Conservation (phyloP, 2,329 filamentous ascomycete genomes). For the Alternaria triticimaculans region DNA sequence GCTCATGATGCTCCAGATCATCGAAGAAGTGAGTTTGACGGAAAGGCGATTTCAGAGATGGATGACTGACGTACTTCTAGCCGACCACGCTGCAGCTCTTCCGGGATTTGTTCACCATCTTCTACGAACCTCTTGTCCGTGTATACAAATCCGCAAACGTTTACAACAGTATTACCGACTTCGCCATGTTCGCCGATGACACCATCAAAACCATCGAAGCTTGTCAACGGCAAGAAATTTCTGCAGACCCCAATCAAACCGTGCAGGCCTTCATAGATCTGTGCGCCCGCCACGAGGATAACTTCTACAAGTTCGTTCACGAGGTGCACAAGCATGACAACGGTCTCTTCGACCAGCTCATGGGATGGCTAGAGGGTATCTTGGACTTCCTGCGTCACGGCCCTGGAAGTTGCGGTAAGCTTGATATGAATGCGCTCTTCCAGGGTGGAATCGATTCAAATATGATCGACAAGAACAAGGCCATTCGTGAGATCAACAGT, state of each 20-base stretch:
- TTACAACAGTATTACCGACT: conserved; percentile 96
- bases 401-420: conserved; percentile 75
- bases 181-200: conserved; percentile 90
- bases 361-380: conserved; percentile 97
- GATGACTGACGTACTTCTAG: conserved; percentile 38
- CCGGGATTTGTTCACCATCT: conserved; percentile 95
- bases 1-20: conserved; percentile 93
- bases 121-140: conserved; percentile 95
- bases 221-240: conserved; percentile 77
- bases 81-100: conserved; percentile 96
- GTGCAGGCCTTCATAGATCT: conserved; percentile 98
- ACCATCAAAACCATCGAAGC: conserved; percentile 80
- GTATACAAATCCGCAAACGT: conserved; percentile 99
- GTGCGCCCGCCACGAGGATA: conserved; percentile 91
- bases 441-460: conserved; percentile 75
- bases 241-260: conserved; percentile 95
- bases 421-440: conserved; percentile 95
- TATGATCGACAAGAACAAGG: conserved; percentile 72
- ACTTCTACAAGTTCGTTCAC: conserved; percentile 99
- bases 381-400: conserved; percentile 90
- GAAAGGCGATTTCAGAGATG: neutral
- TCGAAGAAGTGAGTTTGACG: conserved; percentile 70
- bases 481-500: conserved; percentile 79
- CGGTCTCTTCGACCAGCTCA: conserved; percentile 91
- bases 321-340: conserved; percentile 98